A percentile compares a stretch with the other conserved stretches of the same genome.
Evolutionary conservation across 148 eudicot genomes (phyloP).

Genomic region (Camellia lanceoleosa): DNA sequence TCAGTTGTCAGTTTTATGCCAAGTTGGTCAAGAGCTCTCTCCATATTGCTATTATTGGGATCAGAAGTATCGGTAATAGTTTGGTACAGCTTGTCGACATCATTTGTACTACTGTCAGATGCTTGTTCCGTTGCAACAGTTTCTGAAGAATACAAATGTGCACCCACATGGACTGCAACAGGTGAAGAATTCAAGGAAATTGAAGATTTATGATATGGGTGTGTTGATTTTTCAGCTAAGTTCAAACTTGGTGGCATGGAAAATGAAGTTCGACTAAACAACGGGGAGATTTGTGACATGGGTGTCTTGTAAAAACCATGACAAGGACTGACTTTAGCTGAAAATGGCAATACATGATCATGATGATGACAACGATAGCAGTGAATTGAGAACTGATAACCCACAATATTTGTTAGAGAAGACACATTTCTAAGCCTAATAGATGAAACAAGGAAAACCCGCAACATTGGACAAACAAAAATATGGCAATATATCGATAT

Average conservation of each 20-base stretch:
- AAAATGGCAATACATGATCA: neutral
- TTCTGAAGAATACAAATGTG: conserved; percentile 5
- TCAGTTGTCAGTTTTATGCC: conserved; percentile 45
- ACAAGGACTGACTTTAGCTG: neutral
- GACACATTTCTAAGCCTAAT: neutral
- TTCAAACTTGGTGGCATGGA: neutral
- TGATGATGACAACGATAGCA: neutral
- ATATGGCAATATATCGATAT: neutral
- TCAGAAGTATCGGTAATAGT: conserved; percentile 35
- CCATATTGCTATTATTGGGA: conserved; percentile 42
- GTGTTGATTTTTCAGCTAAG: neutral
- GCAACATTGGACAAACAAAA: neutral
- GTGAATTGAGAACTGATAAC: neutral
- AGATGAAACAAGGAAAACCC: neutral
- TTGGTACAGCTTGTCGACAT: conserved; percentile 42
- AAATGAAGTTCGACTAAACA: neutral
- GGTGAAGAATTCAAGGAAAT: conserved; percentile 1
- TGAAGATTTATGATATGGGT: neutral
- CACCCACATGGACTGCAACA: neutral
- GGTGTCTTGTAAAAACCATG: neutral
- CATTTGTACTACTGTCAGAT: conserved; percentile 1
- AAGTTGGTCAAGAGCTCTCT: conserved; percentile 43
- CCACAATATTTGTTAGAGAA: neutral
- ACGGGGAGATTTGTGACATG: neutral
- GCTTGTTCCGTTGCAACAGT: conserved; percentile 6